Conservation (phyloP, 768 basidiomycete genomes). For the Austroboletus festivus region DNA sequence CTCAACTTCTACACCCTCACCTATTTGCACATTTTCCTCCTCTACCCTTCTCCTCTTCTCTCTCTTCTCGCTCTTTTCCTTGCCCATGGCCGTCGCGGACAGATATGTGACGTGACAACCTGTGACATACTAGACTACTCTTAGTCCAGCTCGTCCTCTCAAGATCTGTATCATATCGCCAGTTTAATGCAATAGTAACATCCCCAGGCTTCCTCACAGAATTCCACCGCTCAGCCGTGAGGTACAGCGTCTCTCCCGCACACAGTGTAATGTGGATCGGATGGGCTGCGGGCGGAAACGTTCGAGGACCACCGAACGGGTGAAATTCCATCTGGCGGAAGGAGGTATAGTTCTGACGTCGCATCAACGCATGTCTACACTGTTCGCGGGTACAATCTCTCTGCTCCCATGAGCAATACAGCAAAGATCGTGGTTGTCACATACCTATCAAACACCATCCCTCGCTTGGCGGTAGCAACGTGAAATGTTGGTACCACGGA, state of each 20-base stretch:
- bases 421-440: conserved; percentile 7
- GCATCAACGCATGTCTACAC: conserved; percentile 45
- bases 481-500: conserved; percentile 81
- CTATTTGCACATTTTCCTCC: conserved; percentile 23
- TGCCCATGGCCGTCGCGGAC: conserved; percentile 45
- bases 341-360: conserved; percentile 25
- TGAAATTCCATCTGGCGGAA: conserved; percentile 34
- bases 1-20: conserved; percentile 49
- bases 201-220: conserved; percentile 71
- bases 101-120: conserved; percentile 18
- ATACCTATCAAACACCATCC: conserved; percentile 78
- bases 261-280: conserved; percentile 65
- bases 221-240: conserved; percentile 96
- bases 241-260: conserved; percentile 79
- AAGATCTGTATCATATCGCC: conserved; percentile 87
- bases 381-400: conserved; percentile 64
- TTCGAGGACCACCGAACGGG: conserved; percentile 81
- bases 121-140: too few species aligned
- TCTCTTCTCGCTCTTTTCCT: conserved; percentile 76
- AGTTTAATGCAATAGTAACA: conserved; percentile 72
- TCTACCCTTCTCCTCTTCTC: conserved; percentile 62
- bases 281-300: conserved; percentile 47
- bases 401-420: conserved; percentile 33
- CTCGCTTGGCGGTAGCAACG: conserved; percentile 85
- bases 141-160: conserved; percentile 70